A percentile compares a stretch with the other conserved stretches of the same genome.
These are phyloP conservation scores for Selaginella moellendorffii DNA, from an alignment of 75 land plant species.

Conservation along the genomic window DNA sequence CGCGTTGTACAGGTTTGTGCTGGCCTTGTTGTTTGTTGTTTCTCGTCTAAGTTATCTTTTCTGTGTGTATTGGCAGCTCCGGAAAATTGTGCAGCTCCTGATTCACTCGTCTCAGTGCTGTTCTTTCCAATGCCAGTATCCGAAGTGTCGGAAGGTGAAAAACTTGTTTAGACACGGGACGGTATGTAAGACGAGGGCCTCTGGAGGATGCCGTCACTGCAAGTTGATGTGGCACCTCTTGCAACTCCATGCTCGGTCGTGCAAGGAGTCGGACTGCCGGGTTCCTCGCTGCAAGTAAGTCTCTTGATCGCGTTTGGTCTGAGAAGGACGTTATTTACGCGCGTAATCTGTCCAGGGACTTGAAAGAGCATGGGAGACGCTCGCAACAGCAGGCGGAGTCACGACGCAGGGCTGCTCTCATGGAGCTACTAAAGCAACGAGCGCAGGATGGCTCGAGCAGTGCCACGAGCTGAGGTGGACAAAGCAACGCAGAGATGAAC, in stretches of 20 bases:
- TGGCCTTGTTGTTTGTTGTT: background rate
- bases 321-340: background rate
- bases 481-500: too few relatives aligned
- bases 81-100: background rate
- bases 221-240: slow-evolving; percentile 88
- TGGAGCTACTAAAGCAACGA: slow-evolving; percentile 88
- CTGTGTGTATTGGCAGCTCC: background rate
- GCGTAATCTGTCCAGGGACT: slow-evolving; percentile 33
- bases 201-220: slow-evolving; percentile 74
- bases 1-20: slow-evolving; percentile 63
- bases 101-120: background rate
- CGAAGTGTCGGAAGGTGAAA: slow-evolving; percentile 4
- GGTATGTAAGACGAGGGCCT: slow-evolving; percentile 54
- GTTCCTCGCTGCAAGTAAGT: slow-evolving; percentile 94
- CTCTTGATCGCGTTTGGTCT: background rate
- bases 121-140: slow-evolving; percentile 2
- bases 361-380: slow-evolving; percentile 70
- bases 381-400: slow-evolving; percentile 80
- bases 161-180: slow-evolving; percentile 11
- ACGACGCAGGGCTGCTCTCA: slow-evolving; percentile 77
- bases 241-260: slow-evolving; percentile 87
- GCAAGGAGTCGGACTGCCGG: slow-evolving; percentile 74
- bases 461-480: too few relatives aligned
- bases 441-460: too few relatives aligned
- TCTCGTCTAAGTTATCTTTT: background rate